Evolutionary conservation across 345 rosid species (phyloP).

Genomic region (Dipteronia sinensis): DNA sequence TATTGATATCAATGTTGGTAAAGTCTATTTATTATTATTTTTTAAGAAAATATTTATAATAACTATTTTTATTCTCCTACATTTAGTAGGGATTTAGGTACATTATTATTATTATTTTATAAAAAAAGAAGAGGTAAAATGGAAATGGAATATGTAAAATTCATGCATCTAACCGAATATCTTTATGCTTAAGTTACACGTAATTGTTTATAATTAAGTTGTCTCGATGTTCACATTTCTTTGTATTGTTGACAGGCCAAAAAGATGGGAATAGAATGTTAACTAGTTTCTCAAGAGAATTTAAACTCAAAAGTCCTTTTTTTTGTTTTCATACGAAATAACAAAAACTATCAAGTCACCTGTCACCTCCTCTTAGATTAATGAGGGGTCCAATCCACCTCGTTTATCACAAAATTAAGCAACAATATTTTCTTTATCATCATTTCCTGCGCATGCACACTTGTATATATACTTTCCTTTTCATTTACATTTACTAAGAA

Average conservation of each 20-base stretch:
- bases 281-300: neutral
- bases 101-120: too few relatives aligned
- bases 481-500: neutral
- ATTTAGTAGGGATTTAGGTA: neutral
- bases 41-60: too few relatives aligned
- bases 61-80: neutral
- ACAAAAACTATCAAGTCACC: neutral
- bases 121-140: too few relatives aligned
- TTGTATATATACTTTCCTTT: neutral
- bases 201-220: neutral
- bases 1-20: too few relatives aligned
- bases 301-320: neutral
- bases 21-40: too few relatives aligned
- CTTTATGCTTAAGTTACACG: neutral
- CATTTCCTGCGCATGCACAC: neutral
- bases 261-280: neutral
- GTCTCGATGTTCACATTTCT: constrained; percentile 6
- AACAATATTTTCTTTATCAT: neutral
- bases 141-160: neutral
- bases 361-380: too few relatives aligned
- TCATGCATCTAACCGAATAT: neutral
- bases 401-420: neutral
- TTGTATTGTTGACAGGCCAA: neutral
- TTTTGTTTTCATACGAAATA: neutral
- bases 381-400: neutral